phyloP scores from a whole-genome alignment of 768 basidiomycete species.

The Gymnopilus dilepis region DNA sequence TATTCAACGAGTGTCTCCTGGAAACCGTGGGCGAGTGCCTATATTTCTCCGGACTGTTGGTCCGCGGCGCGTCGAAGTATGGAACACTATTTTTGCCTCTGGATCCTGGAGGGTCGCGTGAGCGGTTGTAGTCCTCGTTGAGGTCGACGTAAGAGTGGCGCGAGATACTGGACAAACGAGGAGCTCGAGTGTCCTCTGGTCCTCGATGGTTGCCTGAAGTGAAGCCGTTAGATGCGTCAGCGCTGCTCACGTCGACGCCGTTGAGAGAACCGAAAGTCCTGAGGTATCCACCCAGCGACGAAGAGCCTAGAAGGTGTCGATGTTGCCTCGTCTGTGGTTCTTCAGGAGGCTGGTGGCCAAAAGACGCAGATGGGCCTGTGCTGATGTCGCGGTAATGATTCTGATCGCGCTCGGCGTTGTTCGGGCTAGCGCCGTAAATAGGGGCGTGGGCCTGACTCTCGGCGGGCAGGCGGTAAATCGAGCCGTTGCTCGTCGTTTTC shows the following conservation, averaged over 20 bases:
- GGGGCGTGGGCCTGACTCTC: conserved; percentile 3
- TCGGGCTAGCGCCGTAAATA: conserved; percentile 19
- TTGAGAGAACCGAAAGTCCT: conserved; percentile 2
- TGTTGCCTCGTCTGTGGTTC: conserved; percentile 3
- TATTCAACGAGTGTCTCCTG: conserved; percentile 20
- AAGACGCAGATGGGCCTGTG: background rate
- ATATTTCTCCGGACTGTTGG: conserved; percentile 26
- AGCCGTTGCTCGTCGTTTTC: background rate
- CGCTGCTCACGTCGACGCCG: background rate
- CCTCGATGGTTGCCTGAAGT: background rate
- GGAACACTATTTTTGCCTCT: background rate
- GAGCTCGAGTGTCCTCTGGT: background rate
- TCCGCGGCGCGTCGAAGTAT: conserved; percentile 10
- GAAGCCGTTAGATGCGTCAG: background rate
- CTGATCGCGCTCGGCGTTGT: conserved; percentile 18
- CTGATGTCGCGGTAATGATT: conserved; percentile 12
- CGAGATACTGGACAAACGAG: background rate
- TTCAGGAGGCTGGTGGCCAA: conserved; percentile 1
- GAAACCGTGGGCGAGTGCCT: conserved; percentile 21
- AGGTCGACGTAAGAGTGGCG: conserved; percentile 4
- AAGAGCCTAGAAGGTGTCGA: background rate
- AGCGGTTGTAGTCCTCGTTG: conserved; percentile 7
- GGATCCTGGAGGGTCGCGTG: conserved; percentile 6
- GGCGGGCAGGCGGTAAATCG: background rate
- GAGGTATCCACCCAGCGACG: conserved; percentile 4